Evolutionary conservation across 1,284 basidiomycete genomes (phyloP).

Genomic region (Ceratobasidium papillatum): DNA sequence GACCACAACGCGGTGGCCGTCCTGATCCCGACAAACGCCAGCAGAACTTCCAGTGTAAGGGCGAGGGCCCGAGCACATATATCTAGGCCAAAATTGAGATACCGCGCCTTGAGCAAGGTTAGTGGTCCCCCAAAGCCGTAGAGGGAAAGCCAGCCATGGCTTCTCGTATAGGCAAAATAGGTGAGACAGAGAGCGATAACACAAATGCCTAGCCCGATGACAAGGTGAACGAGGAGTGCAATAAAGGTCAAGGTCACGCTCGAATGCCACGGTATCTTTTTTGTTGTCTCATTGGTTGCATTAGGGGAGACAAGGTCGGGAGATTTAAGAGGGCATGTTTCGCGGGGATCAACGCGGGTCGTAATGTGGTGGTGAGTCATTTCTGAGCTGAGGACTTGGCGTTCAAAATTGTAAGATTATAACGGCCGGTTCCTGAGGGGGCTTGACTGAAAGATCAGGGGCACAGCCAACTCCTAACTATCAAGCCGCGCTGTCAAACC

Average conservation of each 20-base stretch:
- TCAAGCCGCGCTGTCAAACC: no score
- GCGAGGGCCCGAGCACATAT: neutral
- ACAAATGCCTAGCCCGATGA: neutral
- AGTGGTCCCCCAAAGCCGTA: neutral
- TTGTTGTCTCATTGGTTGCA: neutral
- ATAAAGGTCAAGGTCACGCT: neutral
- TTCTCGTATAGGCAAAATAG: neutral
- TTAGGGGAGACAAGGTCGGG: neutral
- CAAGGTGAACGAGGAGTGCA: neutral
- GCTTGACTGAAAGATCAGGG: neutral
- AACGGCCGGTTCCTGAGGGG: no score
- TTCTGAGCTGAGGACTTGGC: neutral
- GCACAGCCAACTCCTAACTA: no score
- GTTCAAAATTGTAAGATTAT: neutral
- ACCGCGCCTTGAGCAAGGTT: neutral
- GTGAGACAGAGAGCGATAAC: neutral
- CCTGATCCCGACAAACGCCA: neutral
- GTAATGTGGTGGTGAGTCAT: neutral
- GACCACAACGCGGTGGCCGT: neutral
- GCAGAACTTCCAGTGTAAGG: neutral
- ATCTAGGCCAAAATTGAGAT: slow-evolving; percentile 7
- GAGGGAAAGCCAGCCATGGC: neutral
- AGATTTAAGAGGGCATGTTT: neutral
- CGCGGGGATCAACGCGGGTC: neutral
- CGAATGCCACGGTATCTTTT: neutral